Percentiles rank a stretch among this genome's conserved stretches.
Conservation (phyloP, 805 yeast species). For the Starmerella potacharoeniae region DNA sequence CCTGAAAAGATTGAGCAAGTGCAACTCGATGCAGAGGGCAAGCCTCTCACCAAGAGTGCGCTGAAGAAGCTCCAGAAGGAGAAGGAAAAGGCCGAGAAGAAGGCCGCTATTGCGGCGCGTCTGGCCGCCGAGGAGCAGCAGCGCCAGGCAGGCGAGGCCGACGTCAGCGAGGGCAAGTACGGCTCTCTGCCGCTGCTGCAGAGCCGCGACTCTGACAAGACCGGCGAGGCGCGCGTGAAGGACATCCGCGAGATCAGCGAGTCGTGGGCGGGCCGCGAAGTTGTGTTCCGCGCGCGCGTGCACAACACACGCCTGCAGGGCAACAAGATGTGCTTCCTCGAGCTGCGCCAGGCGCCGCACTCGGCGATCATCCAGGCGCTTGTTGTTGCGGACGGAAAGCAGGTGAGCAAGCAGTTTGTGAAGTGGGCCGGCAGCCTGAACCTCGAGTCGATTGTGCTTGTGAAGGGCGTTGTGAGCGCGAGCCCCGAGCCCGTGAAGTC, state of each 20-base stretch:
- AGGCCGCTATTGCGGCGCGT: slow-evolving; percentile 84
- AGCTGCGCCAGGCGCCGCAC: slow-evolving; percentile 81
- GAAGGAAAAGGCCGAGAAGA: slow-evolving; percentile 82
- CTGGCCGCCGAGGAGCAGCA: slow-evolving; percentile 78
- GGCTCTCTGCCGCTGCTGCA: slow-evolving; percentile 84
- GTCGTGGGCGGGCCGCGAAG: slow-evolving; percentile 58
- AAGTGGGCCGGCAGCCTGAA: slow-evolving; percentile 85
- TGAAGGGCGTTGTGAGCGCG: slow-evolving; percentile 71
- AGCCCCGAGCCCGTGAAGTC: slow-evolving; percentile 80
- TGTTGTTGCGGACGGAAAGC: slow-evolving; percentile 59
- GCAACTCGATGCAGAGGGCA: slow-evolving; percentile 60
- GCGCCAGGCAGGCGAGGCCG: slow-evolving; percentile 62
- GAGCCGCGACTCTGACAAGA: slow-evolving; percentile 43
- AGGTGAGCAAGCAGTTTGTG: slow-evolving; percentile 85
- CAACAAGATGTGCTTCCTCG: slow-evolving; percentile 81
- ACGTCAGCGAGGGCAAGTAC: slow-evolving; percentile 76
- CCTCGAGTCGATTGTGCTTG: slow-evolving; percentile 84
- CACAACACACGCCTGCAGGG: slow-evolving; percentile 93
- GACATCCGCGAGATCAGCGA: slow-evolving; percentile 43
- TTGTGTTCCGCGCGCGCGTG: slow-evolving; percentile 84
- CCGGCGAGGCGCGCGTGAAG: slow-evolving; percentile 49
- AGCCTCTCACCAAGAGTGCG: slow-evolving; percentile 86
- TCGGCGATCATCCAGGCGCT: slow-evolving; percentile 61
- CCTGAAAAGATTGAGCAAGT: slow-evolving; percentile 20
- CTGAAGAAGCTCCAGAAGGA: slow-evolving; percentile 89